Conservation (phyloP, 106 monocot species). For the Apostasia shenzhenica region DNA sequence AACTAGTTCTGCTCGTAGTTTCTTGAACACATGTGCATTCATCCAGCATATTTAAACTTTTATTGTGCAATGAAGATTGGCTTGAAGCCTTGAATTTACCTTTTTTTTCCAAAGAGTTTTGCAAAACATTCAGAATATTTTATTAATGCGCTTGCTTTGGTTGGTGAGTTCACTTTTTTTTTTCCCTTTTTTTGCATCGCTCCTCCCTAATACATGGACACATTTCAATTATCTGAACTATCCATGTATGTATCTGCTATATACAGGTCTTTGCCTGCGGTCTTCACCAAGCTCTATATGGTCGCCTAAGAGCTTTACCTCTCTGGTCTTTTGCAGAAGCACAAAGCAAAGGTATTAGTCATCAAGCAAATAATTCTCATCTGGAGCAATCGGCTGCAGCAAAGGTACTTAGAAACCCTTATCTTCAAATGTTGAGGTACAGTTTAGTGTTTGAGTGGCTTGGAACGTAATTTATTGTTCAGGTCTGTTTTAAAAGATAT, state of each 20-base stretch:
- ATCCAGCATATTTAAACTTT: too few species aligned
- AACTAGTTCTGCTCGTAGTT: too few species aligned
- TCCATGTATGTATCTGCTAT: background rate
- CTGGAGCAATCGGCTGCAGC: background rate
- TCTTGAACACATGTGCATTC: too few species aligned
- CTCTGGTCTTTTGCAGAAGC: background rate
- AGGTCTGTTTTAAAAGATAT: too few species aligned
- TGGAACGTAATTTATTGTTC: too few species aligned
- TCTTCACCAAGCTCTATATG: background rate
- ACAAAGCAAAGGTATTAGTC: background rate
- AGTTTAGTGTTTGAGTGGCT: too few species aligned
- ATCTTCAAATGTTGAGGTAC: too few species aligned
- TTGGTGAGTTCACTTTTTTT: too few species aligned
- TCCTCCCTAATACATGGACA: background rate
- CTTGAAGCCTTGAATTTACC: background rate
- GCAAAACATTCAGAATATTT: background rate
- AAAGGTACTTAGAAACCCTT: background rate
- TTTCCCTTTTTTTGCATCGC: too few species aligned
- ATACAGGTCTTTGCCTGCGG: background rate
- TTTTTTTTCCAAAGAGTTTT: background rate
- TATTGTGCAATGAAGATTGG: background rate
- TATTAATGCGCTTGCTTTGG: too few species aligned
- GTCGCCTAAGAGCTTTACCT: background rate
- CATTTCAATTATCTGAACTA: background rate
- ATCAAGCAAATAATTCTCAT: constrained; percentile 1